Evolutionary conservation across 2,329 filamentous ascomycete genomes (phyloP).

Genomic region (Thermoascus crustaceus): DNA sequence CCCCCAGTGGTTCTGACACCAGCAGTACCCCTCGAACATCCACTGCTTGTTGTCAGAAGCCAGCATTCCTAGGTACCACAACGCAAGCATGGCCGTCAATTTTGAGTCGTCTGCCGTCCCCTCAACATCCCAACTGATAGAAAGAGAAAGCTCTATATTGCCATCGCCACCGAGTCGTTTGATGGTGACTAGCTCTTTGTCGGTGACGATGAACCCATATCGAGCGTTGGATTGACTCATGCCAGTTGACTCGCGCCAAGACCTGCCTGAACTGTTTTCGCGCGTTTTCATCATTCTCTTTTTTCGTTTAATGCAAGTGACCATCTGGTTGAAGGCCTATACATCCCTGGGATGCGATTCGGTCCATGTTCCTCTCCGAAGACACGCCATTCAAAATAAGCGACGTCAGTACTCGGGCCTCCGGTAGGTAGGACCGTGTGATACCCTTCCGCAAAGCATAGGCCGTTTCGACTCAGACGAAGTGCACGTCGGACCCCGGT

Average conservation of each 20-base stretch:
- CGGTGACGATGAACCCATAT: conserved; percentile 11
- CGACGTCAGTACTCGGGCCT: too few relatives aligned
- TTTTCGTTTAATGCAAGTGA: background rate
- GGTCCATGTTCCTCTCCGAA: too few relatives aligned
- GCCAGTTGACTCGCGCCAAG: conserved; percentile 11
- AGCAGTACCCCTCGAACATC: too few relatives aligned
- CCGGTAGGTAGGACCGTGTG: too few relatives aligned
- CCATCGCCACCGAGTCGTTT: conserved; percentile 10
- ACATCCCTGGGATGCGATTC: conserved; percentile 3
- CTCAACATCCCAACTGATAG: background rate
- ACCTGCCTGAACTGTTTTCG: conserved; percentile 7
- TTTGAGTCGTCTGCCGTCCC: conserved; percentile 6
- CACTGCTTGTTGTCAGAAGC: too few relatives aligned
- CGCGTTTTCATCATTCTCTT: background rate
- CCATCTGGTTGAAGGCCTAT: conserved; percentile 4
- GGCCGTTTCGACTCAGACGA: too few relatives aligned
- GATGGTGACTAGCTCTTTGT: conserved; percentile 14
- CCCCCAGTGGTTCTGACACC: too few relatives aligned
- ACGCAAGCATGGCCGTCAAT: conserved; percentile 11
- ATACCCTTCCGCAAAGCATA: too few relatives aligned
- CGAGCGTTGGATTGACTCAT: conserved; percentile 10
- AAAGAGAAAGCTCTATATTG: conserved; percentile 10
- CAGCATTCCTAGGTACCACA: conserved; percentile 18
- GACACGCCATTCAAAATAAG: too few relatives aligned
- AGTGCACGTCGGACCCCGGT: too few relatives aligned